Evolutionary conservation across 495 filamentous ascomycete species (phyloP), one percentile per base, ranked within the genome.

Genomic region (Penicillium coprophilum): DNA sequence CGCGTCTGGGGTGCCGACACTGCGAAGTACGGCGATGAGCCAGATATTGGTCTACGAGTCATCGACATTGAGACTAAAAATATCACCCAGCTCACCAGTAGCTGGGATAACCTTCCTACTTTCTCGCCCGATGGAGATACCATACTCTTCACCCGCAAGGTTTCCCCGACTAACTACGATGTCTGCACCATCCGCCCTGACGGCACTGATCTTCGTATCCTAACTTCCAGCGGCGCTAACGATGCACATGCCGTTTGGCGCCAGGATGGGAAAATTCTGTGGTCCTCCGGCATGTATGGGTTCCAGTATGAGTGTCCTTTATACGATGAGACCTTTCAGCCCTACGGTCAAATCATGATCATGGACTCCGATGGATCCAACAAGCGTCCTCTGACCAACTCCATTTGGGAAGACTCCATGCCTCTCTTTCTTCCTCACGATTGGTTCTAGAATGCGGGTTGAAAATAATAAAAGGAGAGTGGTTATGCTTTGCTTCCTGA

Each of bases 171-270:
- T 6, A 68, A 70, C 55, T 78, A 67, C 50, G 73, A 76, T 24
- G 57, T 77, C 8, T 70, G 60, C 55, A 77, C 72, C 8, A 71
- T 77, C 32, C 52, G 57, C 2, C 65, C 71, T 1, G 69, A 78
- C 55, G 73, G 74, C 0, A 68, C 62, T 0, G 70, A 72, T 34
- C 54, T 76, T 24, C 58, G 44, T 8, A 49, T 65, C 4, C 46
- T 76, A n/a, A 75, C 74, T 1, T 61, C 47, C 27, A 70, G 66
- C 49, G 58, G 58, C 8, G 68, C 71, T 19, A 75, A 77, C 48
- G 74, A 77, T 62, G 74, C 73, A 0, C 73, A 75, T 58, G 73
- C 74, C 10, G 70, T 74, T 0, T 79, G 76, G 75, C 61, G 63
- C 9, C 52, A 61, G 9, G 71, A 74, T 49, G 67, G 71, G 11